A percentile compares a stretch with the other conserved stretches of the same genome.
These are phyloP conservation scores for Cladosporium oxysporum DNA, from an alignment of 2,329 filamentous ascomycete species.

Conservation along the genomic window DNA sequence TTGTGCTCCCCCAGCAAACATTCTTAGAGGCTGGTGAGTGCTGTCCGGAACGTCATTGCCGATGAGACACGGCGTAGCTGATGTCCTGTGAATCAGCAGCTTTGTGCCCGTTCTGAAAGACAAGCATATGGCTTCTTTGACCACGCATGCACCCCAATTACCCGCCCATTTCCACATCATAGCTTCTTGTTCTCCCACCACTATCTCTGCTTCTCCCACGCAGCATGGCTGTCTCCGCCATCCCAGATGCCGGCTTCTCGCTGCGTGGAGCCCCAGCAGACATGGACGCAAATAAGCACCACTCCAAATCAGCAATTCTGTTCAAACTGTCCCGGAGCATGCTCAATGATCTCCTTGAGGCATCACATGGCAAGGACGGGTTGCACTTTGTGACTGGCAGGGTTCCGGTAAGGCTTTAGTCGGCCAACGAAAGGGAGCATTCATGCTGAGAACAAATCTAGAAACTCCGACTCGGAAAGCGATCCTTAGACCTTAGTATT, in stretches of 20 bases:
- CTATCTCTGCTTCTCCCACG: not conserved
- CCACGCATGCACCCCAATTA: conserved; percentile 7
- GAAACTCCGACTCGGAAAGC: conserved; percentile 59
- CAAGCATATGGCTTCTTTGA: conserved; percentile 27
- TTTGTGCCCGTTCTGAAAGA: conserved; percentile 14
- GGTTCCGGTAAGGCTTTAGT: conserved; percentile 34
- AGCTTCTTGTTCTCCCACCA: conserved; percentile 17
- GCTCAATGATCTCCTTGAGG: conserved; percentile 37
- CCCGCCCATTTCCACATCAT: conserved; percentile 7
- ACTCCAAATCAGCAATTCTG: conserved; percentile 32
- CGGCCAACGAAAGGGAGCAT: conserved; percentile 2
- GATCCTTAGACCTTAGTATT: conserved; percentile 57
- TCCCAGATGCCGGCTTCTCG: conserved; percentile 30
- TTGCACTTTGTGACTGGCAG: conserved; percentile 38
- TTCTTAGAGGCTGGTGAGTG: conserved; percentile 21
- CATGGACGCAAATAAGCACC: conserved; percentile 24
- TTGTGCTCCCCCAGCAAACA: conserved; percentile 20
- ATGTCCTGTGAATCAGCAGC: conserved; percentile 18
- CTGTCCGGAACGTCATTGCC: conserved; percentile 20
- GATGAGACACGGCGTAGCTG: conserved; percentile 20
- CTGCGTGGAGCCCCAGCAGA: conserved; percentile 30
- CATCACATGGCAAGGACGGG: conserved; percentile 30
- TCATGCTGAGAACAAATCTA: conserved; percentile 30
- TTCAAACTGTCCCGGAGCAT: conserved; percentile 35
- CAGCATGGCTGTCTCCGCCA: conserved; percentile 26